phyloP scores from a whole-genome alignment of 192 early-diverging fungal genomes.

The Spizellomyces sp. region DNA sequence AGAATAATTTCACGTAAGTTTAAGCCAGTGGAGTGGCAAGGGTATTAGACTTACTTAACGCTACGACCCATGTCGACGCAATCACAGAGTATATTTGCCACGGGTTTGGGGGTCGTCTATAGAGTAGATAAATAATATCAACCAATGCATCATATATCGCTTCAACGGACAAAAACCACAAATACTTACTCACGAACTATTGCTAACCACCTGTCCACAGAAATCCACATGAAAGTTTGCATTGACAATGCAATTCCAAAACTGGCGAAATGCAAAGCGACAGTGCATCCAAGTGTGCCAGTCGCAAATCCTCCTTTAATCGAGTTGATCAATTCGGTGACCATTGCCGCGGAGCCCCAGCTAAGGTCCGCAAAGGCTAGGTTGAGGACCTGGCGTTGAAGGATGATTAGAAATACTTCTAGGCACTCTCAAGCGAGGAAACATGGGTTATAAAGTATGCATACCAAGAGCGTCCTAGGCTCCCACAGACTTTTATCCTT shows the following conservation, averaged over 20 bases:
- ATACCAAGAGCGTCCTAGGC: background rate
- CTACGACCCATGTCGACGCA: conserved; percentile 5
- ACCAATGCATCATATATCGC: background rate
- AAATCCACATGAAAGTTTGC: conserved; percentile 10
- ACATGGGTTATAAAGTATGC: background rate
- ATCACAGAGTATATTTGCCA: background rate
- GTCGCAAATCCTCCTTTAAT: background rate
- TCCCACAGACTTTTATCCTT: background rate
- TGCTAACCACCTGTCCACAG: background rate
- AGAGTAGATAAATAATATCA: too few species aligned
- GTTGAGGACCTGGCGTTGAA: conserved; percentile 1
- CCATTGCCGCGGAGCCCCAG: background rate
- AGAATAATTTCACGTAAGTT: too few species aligned
- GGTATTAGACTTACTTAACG: background rate
- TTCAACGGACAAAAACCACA: background rate
- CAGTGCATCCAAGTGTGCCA: background rate
- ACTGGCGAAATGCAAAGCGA: background rate
- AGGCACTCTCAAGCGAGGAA: background rate
- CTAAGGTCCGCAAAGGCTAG: conserved; percentile 1
- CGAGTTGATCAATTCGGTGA: background rate
- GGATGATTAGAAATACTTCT: background rate
- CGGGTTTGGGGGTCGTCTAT: too few species aligned
- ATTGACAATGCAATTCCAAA: conserved; percentile 3
- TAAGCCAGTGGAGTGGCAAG: too few species aligned
- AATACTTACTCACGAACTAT: background rate